Conservation (phyloP, 306 rosid genomes). For the Benincasa hispida region DNA sequence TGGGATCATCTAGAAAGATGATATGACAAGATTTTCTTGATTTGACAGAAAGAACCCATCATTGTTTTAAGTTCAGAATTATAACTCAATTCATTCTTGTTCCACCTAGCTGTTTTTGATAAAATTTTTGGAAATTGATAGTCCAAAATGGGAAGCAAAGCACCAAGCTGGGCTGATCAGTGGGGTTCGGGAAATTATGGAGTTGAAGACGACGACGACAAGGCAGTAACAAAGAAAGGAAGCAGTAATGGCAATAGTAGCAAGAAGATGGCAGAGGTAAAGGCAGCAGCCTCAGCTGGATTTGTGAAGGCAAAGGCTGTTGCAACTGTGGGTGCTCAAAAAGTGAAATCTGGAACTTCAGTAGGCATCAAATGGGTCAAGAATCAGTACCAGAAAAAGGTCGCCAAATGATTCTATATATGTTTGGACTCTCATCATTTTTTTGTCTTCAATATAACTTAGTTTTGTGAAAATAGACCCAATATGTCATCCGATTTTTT, state of each 20-base stretch:
- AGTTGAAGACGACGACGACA: constrained; percentile 15
- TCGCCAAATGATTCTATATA: constrained; percentile 35
- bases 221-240: constrained; percentile 18
- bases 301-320: constrained; percentile 23
- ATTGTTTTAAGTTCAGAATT: not conserved
- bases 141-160: constrained; percentile 55
- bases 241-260: constrained; percentile 23
- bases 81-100: not conserved
- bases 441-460: not conserved
- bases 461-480: not conserved
- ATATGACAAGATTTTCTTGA: not conserved
- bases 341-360: constrained; percentile 46
- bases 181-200: constrained; percentile 46
- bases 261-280: constrained; percentile 43
- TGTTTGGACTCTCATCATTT: not conserved
- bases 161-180: constrained; percentile 70
- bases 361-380: constrained; percentile 69
- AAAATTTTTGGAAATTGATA: not conserved
- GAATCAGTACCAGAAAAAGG: constrained; percentile 42
- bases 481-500: not conserved
- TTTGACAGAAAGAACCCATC: not conserved
- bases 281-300: constrained; percentile 33
- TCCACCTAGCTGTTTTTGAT: not conserved
- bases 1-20: not conserved
- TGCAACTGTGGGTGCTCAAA: constrained; percentile 21